A percentile compares a stretch with the other conserved stretches of the same genome.
Conservation (phyloP, 2,329 filamentous ascomycete species). For the Curvularia lunata region DNA sequence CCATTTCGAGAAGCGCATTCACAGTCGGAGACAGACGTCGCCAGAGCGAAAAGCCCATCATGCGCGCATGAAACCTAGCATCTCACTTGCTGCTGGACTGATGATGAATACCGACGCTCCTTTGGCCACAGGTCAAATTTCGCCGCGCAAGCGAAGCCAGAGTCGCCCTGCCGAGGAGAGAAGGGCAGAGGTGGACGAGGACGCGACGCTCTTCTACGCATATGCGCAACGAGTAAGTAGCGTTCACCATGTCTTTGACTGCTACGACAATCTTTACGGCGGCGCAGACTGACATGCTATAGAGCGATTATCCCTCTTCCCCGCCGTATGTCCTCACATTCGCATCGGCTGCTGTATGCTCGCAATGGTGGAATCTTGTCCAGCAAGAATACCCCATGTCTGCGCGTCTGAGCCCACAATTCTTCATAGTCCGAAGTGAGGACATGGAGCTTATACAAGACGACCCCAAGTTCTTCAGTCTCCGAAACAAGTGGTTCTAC, state of each 20-base stretch:
- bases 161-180: slow-evolving; percentile 14
- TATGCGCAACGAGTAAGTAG: slow-evolving; percentile 43
- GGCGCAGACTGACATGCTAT: slow-evolving; percentile 17
- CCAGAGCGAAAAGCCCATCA: slow-evolving; percentile 28
- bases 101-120: slow-evolving; percentile 42
- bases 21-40: slow-evolving; percentile 29
- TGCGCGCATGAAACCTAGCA: slow-evolving; percentile 40
- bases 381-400: slow-evolving; percentile 40
- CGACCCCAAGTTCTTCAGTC: slow-evolving; percentile 35
- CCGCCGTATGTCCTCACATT: slow-evolving; percentile 46
- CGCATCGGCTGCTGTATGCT: slow-evolving; percentile 38
- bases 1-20: slow-evolving; percentile 32
- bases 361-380: slow-evolving; percentile 46
- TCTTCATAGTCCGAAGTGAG: slow-evolving; percentile 46
- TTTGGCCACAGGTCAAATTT: slow-evolving; percentile 13
- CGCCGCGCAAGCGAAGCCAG: slow-evolving; percentile 26
- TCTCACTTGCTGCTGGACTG: slow-evolving; percentile 46
- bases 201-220: slow-evolving; percentile 42
- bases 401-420: slow-evolving; percentile 40
- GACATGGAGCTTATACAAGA: slow-evolving; percentile 45
- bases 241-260: neutral
- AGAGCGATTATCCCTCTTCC: slow-evolving; percentile 42
- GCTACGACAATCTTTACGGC: neutral
- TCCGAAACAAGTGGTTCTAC: slow-evolving; percentile 47
- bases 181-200: slow-evolving; percentile 17